Percentiles rank a stretch among this genome's conserved stretches.
These are phyloP conservation scores for Combretum micranthum DNA, from an alignment of 345 rosid species.

Conservation along the genomic window DNA sequence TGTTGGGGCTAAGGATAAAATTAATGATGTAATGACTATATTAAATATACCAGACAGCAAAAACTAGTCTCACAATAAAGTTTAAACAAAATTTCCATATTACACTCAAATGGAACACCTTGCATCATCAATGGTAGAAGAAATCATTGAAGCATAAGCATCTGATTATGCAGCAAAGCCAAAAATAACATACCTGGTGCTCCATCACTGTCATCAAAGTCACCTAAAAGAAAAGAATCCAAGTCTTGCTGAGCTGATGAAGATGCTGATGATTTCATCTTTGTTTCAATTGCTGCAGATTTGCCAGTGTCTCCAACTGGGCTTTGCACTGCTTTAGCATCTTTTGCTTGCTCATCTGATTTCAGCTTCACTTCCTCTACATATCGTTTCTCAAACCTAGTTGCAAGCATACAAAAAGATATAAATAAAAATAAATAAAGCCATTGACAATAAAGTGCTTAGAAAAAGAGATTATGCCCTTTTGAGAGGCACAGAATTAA, in stretches of 20 bases:
- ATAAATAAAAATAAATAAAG: not conserved
- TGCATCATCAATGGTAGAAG: not conserved
- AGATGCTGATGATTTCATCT: conserved; percentile 35
- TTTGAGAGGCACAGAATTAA: too few relatives aligned
- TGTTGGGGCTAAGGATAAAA: too few relatives aligned
- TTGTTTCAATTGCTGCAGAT: conserved; percentile 33
- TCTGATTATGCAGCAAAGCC: not conserved
- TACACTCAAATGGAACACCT: too few relatives aligned
- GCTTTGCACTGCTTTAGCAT: conserved; percentile 38
- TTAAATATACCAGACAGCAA: too few relatives aligned
- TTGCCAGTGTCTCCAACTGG: conserved; percentile 24
- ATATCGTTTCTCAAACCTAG: conserved; percentile 64
- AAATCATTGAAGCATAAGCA: not conserved
- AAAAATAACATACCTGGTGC: conserved; percentile 46
- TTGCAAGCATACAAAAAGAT: conserved; percentile 4
- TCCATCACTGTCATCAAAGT: conserved; percentile 80
- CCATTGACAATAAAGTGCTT: too few relatives aligned
- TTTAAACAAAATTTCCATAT: too few relatives aligned
- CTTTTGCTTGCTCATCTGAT: conserved; percentile 47
- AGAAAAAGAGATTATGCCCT: too few relatives aligned
- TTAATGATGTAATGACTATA: too few relatives aligned
- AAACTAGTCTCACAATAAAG: too few relatives aligned
- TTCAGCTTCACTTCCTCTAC: conserved; percentile 63
- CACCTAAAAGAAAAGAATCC: conserved; percentile 86
- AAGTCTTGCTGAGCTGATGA: conserved; percentile 72